Evolutionary conservation across 805 yeast species (phyloP).

Genomic region (Starmerella vitae): DNA sequence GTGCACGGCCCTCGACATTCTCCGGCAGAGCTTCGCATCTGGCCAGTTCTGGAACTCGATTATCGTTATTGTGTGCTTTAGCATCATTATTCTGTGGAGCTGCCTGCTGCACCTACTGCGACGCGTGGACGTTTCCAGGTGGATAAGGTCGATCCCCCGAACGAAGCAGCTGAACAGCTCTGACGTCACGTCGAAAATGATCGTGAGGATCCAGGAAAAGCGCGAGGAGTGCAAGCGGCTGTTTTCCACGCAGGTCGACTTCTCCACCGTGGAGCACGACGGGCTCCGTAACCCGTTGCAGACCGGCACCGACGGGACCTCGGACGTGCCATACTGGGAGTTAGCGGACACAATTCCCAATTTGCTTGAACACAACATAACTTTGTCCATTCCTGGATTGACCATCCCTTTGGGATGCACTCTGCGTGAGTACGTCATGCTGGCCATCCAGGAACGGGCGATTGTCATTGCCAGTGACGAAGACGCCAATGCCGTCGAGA

Average conservation of each 20-base stretch:
- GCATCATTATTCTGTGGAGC: conserved; percentile 40
- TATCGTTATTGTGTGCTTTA: conserved; percentile 62
- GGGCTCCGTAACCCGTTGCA: conserved; percentile 19
- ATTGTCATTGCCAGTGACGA: conserved; percentile 16
- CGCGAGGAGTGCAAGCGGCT: conserved; percentile 21
- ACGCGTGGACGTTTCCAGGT: conserved; percentile 41
- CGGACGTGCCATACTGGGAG: conserved; percentile 23
- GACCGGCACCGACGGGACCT: background rate
- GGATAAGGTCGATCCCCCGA: conserved; percentile 65
- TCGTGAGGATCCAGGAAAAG: conserved; percentile 31
- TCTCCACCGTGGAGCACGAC: conserved; percentile 14
- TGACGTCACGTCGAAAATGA: conserved; percentile 41
- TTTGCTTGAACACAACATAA: conserved; percentile 19
- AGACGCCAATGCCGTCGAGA: conserved; percentile 14
- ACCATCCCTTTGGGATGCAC: conserved; percentile 34
- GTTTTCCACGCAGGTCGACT: conserved; percentile 13
- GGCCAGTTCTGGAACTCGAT: conserved; percentile 67
- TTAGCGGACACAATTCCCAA: conserved; percentile 21
- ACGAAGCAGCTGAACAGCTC: conserved; percentile 54
- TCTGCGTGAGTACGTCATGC: conserved; percentile 42
- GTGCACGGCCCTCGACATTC: conserved; percentile 69
- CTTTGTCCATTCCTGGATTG: conserved; percentile 25
- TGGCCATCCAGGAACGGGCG: conserved; percentile 24
- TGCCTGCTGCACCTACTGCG: conserved; percentile 45
- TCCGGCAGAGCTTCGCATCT: conserved; percentile 45